Evolutionary conservation across 129 eudicot genomes (phyloP), one percentile per base, ranked within the genome.

Genomic region (Helichrysum umbraculigerum): DNA sequence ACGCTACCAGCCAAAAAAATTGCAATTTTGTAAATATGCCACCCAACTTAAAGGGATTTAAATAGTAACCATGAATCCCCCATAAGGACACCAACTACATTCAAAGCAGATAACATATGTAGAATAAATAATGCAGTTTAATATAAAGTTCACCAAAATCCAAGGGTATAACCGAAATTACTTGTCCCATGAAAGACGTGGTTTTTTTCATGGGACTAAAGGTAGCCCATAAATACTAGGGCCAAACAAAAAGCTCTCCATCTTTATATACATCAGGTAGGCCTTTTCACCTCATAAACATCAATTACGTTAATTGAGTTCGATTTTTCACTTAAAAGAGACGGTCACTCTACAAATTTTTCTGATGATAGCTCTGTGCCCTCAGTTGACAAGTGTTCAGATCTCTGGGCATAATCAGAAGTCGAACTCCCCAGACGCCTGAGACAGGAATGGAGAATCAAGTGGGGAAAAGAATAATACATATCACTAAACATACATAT

Each of bases 341-440:
- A 76, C 66, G 66, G 21, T 28, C 83, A 65, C 69, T 77, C 81
- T 69, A 47, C 79, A 65, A 60, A 16, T 70, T 73, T 72, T 64
- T 73, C 50, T 25, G 42, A 54, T 75, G 67, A 61, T 73, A 56
- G 52, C 85, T 76, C 75, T 17, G 75, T 41, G 8, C 68, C 51
- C 73, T 63, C 60, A 68, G 66, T 73, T 66, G 25, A 35, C 78
- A 47, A 34, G 37, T 22, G 51, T 34, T 78, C 76, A 20, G 68
- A 62, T 62, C 58, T 71, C 71, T 67, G 60, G 73, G 68, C 75
- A 64, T 66, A 58, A 84, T 94, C 85, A 94, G 89, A 94, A 94
- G 42, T 94, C 97, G 16, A 94, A 94, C 75, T 94, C 97, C 70
- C 99, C 99, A 0, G 88, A 89, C 52, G 99, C 99, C 99, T 95